Percentiles rank a stretch among this genome's conserved stretches.
Conservation (phyloP, 768 basidiomycete species). For the Daedalea quercina region DNA sequence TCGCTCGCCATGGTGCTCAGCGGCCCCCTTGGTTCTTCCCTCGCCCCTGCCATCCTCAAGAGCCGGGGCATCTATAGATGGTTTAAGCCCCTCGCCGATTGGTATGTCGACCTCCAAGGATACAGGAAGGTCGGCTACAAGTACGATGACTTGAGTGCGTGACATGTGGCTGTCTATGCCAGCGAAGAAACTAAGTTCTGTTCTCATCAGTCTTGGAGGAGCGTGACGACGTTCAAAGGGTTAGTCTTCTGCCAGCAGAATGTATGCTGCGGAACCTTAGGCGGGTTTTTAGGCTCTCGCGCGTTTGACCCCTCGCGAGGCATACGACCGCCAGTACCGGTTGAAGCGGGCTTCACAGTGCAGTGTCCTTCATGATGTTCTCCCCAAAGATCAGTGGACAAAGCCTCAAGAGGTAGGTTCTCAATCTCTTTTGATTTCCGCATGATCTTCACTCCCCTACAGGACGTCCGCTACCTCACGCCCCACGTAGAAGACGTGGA, state of each 20-base stretch:
- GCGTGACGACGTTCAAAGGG: slow-evolving; percentile 70
- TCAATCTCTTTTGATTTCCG: background rate
- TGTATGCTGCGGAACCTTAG: background rate
- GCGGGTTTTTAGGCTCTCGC: slow-evolving; percentile 56
- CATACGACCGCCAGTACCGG: slow-evolving; percentile 88
- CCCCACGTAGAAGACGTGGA: slow-evolving; percentile 69
- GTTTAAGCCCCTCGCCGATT: slow-evolving; percentile 73
- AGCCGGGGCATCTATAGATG: slow-evolving; percentile 60
- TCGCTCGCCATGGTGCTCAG: slow-evolving; percentile 33
- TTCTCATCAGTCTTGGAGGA: slow-evolving; percentile 62
- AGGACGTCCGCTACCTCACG: slow-evolving; percentile 90
- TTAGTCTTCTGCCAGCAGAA: slow-evolving; percentile 26
- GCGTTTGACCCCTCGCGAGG: slow-evolving; percentile 73
- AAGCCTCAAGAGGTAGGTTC: slow-evolving; percentile 62
- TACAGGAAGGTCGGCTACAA: slow-evolving; percentile 85
- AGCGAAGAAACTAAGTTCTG: background rate
- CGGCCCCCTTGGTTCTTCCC: slow-evolving; percentile 63
- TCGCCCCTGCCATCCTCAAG: slow-evolving; percentile 70
- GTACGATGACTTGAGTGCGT: slow-evolving; percentile 92
- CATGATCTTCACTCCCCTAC: slow-evolving; percentile 4
- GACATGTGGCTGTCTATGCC: slow-evolving; percentile 5
- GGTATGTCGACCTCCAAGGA: slow-evolving; percentile 76
- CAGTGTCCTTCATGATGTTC: slow-evolving; percentile 68
- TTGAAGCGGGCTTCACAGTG: slow-evolving; percentile 79
- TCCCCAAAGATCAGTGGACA: slow-evolving; percentile 80